Base-by-base conservation (phyloP, 2,329 filamentous ascomycete genomes). In the Pyrenophora seminiperda region DNA sequence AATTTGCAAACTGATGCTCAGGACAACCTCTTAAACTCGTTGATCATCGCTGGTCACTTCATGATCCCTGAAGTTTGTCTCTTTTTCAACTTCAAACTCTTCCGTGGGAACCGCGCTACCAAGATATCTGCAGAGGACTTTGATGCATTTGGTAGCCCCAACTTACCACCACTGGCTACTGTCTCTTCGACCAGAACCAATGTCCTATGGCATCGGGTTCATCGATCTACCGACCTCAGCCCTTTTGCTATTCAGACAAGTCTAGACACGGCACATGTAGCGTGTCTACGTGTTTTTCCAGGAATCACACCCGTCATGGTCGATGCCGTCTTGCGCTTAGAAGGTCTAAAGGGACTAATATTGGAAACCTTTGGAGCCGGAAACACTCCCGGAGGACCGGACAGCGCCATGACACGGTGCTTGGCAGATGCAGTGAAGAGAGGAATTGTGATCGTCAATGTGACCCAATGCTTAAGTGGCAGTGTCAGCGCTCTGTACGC, bases 271-370 rank as follows among this genome's bases (percentile, higher is more conserved):
- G 85, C 88, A n/a, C 89, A 95, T 70, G 91, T 96, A 32, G 91
- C 91, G 15, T 94, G 91, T 70, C 79, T 96, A 63, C 87, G 91
- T 49, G 88, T 96, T 56, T 96, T 96, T 73, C 92, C 92, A 0
- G 92, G 92, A 24, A 95, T 97, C 75, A 89, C 89, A 71, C 89
- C 91, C n/a, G 88, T 91, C 68, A 95, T 96, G 89, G 82, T 97
- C 24, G 90, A 94, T 67, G 88, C 89, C 1, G 90, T 96, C 13
- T 79, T 96, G 52, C 82, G 82, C 36, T 77, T 91, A 24, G 85
- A 90, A n/a, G 85, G 85, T 38, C 80, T 97, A 11, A 84, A 86
- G 40, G 92, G 92, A 1, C 80, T 96, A 41, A 86, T 97, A 31
- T 82, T 97, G 34, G 91, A 96, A 75, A 96, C 91, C 0, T 96